These are phyloP conservation scores for Pogostemon cablin DNA, from an alignment of 257 asterid species.

Conservation along the genomic window DNA sequence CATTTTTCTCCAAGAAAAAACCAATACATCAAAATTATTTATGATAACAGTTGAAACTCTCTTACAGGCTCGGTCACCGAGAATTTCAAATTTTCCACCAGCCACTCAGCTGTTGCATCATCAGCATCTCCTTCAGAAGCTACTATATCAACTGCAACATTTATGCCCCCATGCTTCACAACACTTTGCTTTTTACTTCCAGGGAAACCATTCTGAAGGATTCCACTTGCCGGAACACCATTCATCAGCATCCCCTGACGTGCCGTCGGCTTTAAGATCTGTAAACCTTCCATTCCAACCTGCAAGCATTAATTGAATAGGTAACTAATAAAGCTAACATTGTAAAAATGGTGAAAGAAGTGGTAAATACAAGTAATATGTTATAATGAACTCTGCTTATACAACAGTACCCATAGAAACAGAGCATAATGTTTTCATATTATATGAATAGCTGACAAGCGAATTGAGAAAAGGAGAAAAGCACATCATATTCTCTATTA, in stretches of 20 bases:
- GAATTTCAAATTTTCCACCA: slow-evolving; percentile 77
- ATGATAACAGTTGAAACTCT: slow-evolving; percentile 10
- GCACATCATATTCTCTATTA: neutral
- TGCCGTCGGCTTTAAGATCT: slow-evolving; percentile 77
- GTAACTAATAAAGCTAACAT: slow-evolving; percentile 10
- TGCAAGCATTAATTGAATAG: slow-evolving; percentile 45
- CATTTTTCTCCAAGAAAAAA: slow-evolving; percentile 18
- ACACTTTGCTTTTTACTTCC: slow-evolving; percentile 48
- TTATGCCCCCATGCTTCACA: slow-evolving; percentile 58
- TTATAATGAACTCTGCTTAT: neutral
- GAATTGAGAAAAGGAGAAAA: slow-evolving; percentile 1
- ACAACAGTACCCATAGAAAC: neutral
- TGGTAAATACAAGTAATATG: slow-evolving; percentile 14
- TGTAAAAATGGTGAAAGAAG: slow-evolving; percentile 18
- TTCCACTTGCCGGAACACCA: slow-evolving; percentile 43
- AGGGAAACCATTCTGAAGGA: slow-evolving; percentile 48
- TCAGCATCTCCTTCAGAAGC: slow-evolving; percentile 61
- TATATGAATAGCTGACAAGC: slow-evolving; percentile 1
- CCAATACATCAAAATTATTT: slow-evolving; percentile 18
- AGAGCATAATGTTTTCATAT: slow-evolving; percentile 18
- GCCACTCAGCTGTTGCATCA: slow-evolving; percentile 57
- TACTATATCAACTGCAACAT: slow-evolving; percentile 72
- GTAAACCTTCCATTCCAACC: slow-evolving; percentile 89
- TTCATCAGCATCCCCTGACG: slow-evolving; percentile 40
- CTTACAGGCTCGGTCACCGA: slow-evolving; percentile 89